phyloP scores from a whole-genome alignment of 192 early-diverging fungal genomes.

The Umbelopsis sp. region DNA sequence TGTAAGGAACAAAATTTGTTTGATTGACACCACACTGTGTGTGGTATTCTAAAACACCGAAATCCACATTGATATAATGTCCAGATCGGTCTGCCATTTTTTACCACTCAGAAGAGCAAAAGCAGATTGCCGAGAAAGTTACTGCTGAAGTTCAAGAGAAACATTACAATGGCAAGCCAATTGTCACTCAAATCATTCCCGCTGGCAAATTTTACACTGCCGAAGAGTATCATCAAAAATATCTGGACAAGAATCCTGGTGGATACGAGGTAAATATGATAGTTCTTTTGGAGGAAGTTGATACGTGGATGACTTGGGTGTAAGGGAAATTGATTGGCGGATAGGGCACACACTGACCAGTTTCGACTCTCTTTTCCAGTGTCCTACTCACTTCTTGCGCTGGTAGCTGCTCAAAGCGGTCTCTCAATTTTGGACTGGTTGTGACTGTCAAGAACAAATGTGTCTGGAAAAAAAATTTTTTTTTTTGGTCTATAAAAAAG shows the following conservation, averaged over 20 bases:
- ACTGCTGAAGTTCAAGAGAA: constrained; percentile 66
- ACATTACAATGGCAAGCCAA: constrained; percentile 53
- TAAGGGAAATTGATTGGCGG: no score
- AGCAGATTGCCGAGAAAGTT: constrained; percentile 70
- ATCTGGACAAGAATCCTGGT: constrained; percentile 60
- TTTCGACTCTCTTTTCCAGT: constrained; percentile 26
- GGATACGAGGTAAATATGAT: constrained; percentile 62
- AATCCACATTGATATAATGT: constrained; percentile 54
- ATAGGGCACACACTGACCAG: no score
- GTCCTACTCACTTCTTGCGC: constrained; percentile 42
- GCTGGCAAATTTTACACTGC: constrained; percentile 78
- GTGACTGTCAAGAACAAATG: no score
- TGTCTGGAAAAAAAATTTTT: background rate
- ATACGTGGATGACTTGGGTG: background rate
- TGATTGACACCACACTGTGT: background rate
- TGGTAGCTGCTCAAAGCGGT: constrained; percentile 30
- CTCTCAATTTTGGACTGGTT: no score
- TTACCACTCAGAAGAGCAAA: constrained; percentile 78
- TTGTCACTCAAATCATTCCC: constrained; percentile 72
- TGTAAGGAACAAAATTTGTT: constrained; percentile 13
- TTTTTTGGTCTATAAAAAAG: constrained; percentile 5
- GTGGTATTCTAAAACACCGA: background rate
- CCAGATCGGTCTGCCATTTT: constrained; percentile 81
- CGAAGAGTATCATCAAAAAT: constrained; percentile 77
- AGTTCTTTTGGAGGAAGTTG: background rate